Evolutionary conservation across 2,329 filamentous ascomycete genomes (phyloP).

Genomic region (Sporothrix humicola): DNA sequence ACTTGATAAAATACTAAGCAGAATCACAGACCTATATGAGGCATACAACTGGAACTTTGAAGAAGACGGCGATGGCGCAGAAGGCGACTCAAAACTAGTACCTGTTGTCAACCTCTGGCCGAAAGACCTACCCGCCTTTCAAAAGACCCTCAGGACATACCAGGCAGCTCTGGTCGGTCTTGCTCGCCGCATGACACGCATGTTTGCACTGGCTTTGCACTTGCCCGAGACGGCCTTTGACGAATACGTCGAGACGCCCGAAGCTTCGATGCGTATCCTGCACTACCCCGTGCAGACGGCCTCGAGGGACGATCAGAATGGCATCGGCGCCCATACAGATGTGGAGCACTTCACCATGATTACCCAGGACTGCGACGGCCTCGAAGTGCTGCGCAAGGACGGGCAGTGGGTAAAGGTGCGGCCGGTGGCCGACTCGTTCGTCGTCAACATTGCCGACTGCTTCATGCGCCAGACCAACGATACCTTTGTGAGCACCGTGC

Average conservation of each 20-base stretch:
- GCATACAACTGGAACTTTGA: conserved; percentile 48
- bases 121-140: conserved; percentile 45
- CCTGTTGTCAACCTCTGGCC: conserved; percentile 43
- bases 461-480: conserved; percentile 38
- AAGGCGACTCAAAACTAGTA: conserved; percentile 40
- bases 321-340: conserved; percentile 37
- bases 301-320: conserved; percentile 34
- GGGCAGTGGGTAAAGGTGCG: conserved; percentile 33
- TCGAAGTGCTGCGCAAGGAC: conserved; percentile 36
- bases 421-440: conserved; percentile 33
- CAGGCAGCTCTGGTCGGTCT: conserved; percentile 32
- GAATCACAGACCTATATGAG: conserved; percentile 42
- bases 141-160: conserved; percentile 42
- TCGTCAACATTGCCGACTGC: conserved; percentile 38
- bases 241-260: conserved; percentile 26
- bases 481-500: conserved; percentile 34
- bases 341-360: conserved; percentile 37
- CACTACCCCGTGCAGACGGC: conserved; percentile 36
- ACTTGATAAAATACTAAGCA: neutral
- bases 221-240: conserved; percentile 36
- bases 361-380: conserved; percentile 33
- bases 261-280: conserved; percentile 33
- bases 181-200: conserved; percentile 31
- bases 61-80: conserved; percentile 41
- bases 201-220: conserved; percentile 34